A percentile compares a stretch with the other conserved stretches of the same genome.
phyloP scores from a whole-genome alignment of 192 early-diverging fungal species.

The Coemansia sp. region DNA sequence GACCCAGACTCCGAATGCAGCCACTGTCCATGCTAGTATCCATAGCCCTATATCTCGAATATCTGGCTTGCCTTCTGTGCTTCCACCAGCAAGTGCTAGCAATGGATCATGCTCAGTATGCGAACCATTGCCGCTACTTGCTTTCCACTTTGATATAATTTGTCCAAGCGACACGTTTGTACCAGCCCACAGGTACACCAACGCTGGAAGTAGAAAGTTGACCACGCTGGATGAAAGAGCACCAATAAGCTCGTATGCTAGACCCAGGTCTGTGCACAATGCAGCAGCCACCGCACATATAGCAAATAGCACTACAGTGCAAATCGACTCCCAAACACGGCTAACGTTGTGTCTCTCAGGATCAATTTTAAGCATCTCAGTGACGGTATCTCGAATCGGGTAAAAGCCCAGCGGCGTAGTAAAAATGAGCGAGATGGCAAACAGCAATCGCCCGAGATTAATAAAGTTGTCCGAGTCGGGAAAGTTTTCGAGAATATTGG shows the following conservation, averaged over 20 bases:
- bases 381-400: slow-evolving; percentile 40
- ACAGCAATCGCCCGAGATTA: slow-evolving; percentile 58
- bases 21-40: slow-evolving; percentile 27
- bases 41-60: slow-evolving; percentile 13
- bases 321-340: slow-evolving; percentile 15
- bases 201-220: slow-evolving; percentile 35
- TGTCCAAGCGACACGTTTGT: slow-evolving; percentile 24
- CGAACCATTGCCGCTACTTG: background rate
- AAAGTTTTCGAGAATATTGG: slow-evolving; percentile 65
- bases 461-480: slow-evolving; percentile 55
- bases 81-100: slow-evolving; percentile 1
- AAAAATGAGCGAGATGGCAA: slow-evolving; percentile 59
- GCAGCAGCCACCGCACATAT: slow-evolving; percentile 18
- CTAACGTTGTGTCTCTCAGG: slow-evolving; percentile 18
- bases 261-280: slow-evolving; percentile 27
- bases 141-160: background rate
- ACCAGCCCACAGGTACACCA: slow-evolving; percentile 37
- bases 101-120: background rate
- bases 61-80: background rate
- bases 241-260: slow-evolving; percentile 45
- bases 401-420: slow-evolving; percentile 53
- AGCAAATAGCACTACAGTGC: slow-evolving; percentile 26
- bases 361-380: slow-evolving; percentile 35
- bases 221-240: slow-evolving; percentile 27
- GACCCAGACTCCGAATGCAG: slow-evolving; percentile 36